Evolutionary conservation across 139 green algal genomes (phyloP), one percentile per base, ranked within the genome.

Genomic region (Closterium sp.): DNA sequence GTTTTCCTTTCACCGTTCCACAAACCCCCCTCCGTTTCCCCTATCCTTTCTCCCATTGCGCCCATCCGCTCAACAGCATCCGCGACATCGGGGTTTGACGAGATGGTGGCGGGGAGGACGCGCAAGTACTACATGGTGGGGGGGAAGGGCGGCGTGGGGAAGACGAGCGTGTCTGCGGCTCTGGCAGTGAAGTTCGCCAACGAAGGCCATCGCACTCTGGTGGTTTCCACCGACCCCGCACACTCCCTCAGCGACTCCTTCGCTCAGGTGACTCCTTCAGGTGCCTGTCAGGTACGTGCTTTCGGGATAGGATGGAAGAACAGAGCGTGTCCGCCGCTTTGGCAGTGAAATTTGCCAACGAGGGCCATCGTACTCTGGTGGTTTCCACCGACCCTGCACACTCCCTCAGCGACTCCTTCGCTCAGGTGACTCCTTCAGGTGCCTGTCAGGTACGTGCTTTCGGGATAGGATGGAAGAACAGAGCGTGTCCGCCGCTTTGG

Each of bases 331-430:
- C 97, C 10, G 97, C 97, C 10, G 97, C 96, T 4, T 95, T 99
- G 90, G 98, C 98, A 2, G 96, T 99, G 29, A 96, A 96, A 92
- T 97, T 99, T 87, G 98, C 98, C 27, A 95, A 94, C 4, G 96
- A 91, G 7, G 98, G 98, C 0, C 98, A 99, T 95, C 97, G 95
- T 24, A 97, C 96, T 4, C 96, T 99, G 45, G 95, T 99, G 0
- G 98, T 99, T 30, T 99, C 97, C 85, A 99, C 98, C 0, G 98
- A 99, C 92, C 98, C 98, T 9, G 98, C 98, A 1, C 98, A 99
- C 95, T 99, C 97, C 11, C 95, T 99, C 29, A 96, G 95, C 28
- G 98, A 99, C 96, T 98, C 97, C 9, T 95, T 99, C 29, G 98
- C 92, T 22, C 97, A 99, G 97, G 92, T 94, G 5, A 9, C 62